Conservation (phyloP, 2,329 filamentous ascomycete genomes). For the Tolypocladium ophioglossoides region DNA sequence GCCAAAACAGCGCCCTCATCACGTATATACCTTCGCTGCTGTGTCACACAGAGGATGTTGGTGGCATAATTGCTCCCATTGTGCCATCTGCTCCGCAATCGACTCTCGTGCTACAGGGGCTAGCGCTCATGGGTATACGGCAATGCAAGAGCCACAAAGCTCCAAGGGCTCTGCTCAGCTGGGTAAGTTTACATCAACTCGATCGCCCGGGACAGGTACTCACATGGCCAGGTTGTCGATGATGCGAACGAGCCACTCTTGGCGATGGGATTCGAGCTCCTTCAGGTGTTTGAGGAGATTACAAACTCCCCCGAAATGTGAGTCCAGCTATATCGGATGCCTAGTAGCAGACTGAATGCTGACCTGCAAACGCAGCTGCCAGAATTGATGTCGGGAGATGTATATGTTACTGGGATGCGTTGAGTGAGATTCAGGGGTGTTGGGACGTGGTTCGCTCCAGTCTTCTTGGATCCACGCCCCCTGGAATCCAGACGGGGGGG, state of each 20-base stretch:
- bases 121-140: conserved; percentile 70
- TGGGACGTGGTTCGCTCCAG: neutral
- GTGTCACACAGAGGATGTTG: conserved; percentile 47
- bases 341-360: neutral
- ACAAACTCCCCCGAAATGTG: conserved; percentile 49
- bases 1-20: conserved; percentile 55
- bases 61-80: conserved; percentile 72
- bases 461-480: neutral
- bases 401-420: neutral
- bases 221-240: conserved; percentile 46
- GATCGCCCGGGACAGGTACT: neutral
- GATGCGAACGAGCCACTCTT: conserved; percentile 63
- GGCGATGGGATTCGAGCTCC: conserved; percentile 69
- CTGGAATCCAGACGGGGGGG: neutral
- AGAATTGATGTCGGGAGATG: neutral
- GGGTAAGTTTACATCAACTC: conserved; percentile 44
- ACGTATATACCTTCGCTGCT: conserved; percentile 60
- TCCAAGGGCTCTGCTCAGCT: conserved; percentile 64
- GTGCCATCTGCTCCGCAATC: conserved; percentile 61
- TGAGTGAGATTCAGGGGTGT: neutral
- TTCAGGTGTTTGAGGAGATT: conserved; percentile 76
- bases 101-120: conserved; percentile 60
- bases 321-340: conserved; percentile 13
- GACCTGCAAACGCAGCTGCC: neutral
- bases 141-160: conserved; percentile 74